Evolutionary conservation across 2,329 filamentous ascomycete species (phyloP).

Genomic region (Daldinia eschscholtzii): DNA sequence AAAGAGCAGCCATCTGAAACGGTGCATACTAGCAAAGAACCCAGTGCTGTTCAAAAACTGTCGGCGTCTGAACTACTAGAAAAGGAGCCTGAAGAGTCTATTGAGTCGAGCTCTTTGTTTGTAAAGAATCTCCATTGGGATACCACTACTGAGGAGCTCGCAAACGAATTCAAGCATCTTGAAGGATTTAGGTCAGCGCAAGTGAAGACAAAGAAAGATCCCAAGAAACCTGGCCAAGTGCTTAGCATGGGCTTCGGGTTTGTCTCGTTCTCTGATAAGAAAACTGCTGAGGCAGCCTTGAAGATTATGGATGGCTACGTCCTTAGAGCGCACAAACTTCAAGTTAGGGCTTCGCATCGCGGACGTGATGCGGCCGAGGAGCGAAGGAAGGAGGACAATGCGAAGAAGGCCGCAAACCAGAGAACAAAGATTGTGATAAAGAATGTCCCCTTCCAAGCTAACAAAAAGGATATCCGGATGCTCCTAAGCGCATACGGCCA

Average conservation of each 20-base stretch:
- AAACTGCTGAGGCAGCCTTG: conserved; percentile 82
- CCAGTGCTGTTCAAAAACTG: conserved; percentile 68
- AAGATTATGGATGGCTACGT: conserved; percentile 88
- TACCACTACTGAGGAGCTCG: conserved; percentile 82
- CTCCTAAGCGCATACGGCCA: conserved; percentile 93
- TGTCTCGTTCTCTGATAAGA: conserved; percentile 84
- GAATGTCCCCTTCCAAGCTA: conserved; percentile 95
- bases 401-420: conserved; percentile 81
- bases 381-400: conserved; percentile 82
- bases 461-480: conserved; percentile 89
- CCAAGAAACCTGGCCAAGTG: conserved; percentile 88
- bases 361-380: conserved; percentile 90
- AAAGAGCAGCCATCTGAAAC: conserved; percentile 49
- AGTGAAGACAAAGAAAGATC: conserved; percentile 93
- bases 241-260: conserved; percentile 99
- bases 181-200: conserved; percentile 90
- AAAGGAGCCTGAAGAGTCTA: conserved; percentile 60
- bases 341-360: conserved; percentile 88
- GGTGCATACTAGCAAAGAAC: conserved; percentile 47
- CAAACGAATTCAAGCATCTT: conserved; percentile 81
- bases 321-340: conserved; percentile 87
- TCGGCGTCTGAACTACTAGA: conserved; percentile 78
- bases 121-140: conserved; percentile 94
- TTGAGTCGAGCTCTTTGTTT: conserved; percentile 85
- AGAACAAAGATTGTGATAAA: conserved; percentile 97